These are phyloP conservation scores for Zoysia matrella DNA, from an alignment of 202 grass and related monocot genomes.

Conservation along the genomic window DNA sequence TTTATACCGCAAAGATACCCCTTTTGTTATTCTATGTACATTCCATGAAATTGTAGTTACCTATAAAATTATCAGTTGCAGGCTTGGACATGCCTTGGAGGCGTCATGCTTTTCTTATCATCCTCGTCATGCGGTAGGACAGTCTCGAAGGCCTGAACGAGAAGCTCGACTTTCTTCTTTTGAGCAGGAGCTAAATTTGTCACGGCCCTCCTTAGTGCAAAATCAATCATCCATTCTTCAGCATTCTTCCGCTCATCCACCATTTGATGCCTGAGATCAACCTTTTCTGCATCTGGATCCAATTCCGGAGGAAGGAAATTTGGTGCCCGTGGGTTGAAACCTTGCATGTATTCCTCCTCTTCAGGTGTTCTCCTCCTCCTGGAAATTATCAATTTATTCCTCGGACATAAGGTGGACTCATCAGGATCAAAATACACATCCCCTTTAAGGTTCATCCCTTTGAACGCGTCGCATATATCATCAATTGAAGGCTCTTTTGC, in stretches of 20 bases:
- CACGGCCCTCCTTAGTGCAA: constrained; percentile 66
- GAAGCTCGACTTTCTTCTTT: constrained; percentile 90
- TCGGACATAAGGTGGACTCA: constrained; percentile 36
- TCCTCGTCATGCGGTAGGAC: constrained; percentile 58
- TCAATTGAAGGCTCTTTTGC: constrained; percentile 50
- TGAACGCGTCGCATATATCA: constrained; percentile 59
- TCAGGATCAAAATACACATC: constrained; percentile 54
- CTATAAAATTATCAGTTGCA: constrained; percentile 61
- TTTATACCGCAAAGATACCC: neutral
- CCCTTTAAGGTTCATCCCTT: constrained; percentile 58
- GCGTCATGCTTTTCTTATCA: constrained; percentile 45
- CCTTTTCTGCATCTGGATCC: constrained; percentile 74
- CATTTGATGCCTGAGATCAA: constrained; percentile 87
- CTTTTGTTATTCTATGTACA: neutral
- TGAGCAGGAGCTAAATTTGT: constrained; percentile 69
- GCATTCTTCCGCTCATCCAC: constrained; percentile 90
- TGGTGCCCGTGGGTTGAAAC: constrained; percentile 77
- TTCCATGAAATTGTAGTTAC: neutral
- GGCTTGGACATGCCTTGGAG: constrained; percentile 39
- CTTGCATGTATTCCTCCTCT: constrained; percentile 69
- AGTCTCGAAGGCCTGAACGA: constrained; percentile 87
- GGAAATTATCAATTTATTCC: constrained; percentile 59
- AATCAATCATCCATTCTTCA: constrained; percentile 93
- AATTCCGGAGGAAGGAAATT: constrained; percentile 77
- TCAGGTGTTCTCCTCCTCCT: constrained; percentile 62